Evolutionary conservation across 2,329 filamentous ascomycete genomes (phyloP).

Genomic region (Paraphaeosphaeria sporulosa): DNA sequence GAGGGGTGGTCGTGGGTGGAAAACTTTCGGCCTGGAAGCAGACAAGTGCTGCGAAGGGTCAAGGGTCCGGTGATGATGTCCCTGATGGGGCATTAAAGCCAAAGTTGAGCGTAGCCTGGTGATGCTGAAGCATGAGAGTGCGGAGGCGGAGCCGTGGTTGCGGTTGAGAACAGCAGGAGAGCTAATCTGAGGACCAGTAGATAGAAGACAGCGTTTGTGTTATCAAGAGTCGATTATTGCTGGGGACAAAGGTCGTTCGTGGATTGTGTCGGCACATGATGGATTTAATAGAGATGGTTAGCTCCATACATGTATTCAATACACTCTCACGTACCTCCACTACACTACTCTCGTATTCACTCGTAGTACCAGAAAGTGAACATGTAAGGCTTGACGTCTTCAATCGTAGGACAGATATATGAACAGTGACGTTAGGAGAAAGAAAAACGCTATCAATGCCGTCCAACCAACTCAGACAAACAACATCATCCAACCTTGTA

Average conservation of each 20-base stretch:
- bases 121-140: not conserved
- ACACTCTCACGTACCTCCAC: not conserved
- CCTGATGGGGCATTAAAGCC: conserved; percentile 27
- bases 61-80: conserved; percentile 33
- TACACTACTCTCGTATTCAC: not conserved
- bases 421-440: conserved; percentile 23
- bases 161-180: conserved; percentile 30
- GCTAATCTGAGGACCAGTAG: conserved; percentile 32
- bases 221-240: too few species aligned
- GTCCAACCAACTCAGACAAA: conserved; percentile 13
- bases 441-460: conserved; percentile 28
- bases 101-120: conserved; percentile 28
- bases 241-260: not conserved
- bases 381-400: not conserved
- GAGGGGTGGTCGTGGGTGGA: conserved; percentile 9
- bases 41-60: conserved; percentile 10
- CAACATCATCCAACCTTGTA: conserved; percentile 30
- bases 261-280: not conserved
- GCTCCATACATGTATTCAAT: too few species aligned
- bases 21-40: conserved; percentile 12
- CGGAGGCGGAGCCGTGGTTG: conserved; percentile 19
- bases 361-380: conserved; percentile 17
- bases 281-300: too few species aligned
- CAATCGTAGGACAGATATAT: conserved; percentile 16
- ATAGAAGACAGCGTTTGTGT: not conserved